phyloP scores from a whole-genome alignment of 176 grass and related monocot genomes.

The Saccharum officinarum region DNA sequence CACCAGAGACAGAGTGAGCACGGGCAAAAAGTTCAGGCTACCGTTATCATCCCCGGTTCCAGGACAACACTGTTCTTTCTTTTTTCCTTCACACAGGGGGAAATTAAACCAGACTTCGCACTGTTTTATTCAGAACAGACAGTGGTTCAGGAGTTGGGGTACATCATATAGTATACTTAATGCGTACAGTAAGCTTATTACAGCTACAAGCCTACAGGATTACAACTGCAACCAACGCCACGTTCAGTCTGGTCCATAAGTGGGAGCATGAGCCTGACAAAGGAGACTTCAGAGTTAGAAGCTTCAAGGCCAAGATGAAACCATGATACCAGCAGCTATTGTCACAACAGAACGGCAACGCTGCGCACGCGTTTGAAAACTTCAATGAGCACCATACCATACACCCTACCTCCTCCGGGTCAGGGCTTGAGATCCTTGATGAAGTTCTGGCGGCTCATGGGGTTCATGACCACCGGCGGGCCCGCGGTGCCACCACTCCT shows the following conservation, averaged over 20 bases:
- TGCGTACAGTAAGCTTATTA: not conserved
- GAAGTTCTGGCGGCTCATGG: constrained; percentile 90
- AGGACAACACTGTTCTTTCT: not conserved
- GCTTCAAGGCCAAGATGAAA: not conserved
- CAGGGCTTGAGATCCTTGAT: constrained; percentile 68
- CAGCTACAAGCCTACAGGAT: not conserved
- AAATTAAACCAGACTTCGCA: not conserved
- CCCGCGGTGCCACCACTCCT: constrained; percentile 86
- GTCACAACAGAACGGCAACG: not conserved
- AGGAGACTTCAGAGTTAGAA: not conserved
- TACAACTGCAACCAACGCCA: not conserved
- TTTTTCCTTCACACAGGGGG: not conserved
- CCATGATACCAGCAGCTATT: too few species aligned
- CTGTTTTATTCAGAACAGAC: constrained; percentile 30
- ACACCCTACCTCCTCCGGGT: constrained; percentile 13
- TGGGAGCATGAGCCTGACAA: not conserved
- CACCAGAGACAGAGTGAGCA: too few species aligned
- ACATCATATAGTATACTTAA: not conserved
- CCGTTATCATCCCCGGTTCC: too few species aligned
- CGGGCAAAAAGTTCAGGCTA: too few species aligned
- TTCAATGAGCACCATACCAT: too few species aligned
- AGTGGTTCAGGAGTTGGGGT: not conserved
- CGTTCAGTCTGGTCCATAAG: not conserved
- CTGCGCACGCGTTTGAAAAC: not conserved
- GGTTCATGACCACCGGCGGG: constrained; percentile 87